phyloP scores from a whole-genome alignment of 257 asterid genomes.

The Solanum medicagineum region DNA sequence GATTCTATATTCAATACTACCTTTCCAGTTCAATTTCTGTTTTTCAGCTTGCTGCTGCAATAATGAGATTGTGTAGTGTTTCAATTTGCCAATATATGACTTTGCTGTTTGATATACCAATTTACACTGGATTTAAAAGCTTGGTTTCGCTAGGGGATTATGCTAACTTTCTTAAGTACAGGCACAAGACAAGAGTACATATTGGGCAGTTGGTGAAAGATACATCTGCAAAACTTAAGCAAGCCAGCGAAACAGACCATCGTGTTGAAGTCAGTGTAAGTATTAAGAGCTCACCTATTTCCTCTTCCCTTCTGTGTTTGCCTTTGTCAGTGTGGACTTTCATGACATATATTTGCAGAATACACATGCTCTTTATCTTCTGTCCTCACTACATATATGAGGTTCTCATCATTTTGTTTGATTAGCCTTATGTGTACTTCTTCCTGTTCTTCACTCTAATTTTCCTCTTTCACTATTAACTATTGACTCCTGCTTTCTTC shows the following conservation, averaged over 20 bases:
- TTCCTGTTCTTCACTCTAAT: neutral
- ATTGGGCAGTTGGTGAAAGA: constrained; percentile 77
- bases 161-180: constrained; percentile 13
- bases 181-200: constrained; percentile 83
- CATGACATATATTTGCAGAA: neutral
- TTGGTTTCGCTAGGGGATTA: neutral
- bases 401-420: neutral
- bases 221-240: constrained; percentile 74
- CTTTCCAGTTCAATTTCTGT: neutral
- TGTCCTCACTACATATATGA: neutral
- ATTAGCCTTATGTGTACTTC: neutral
- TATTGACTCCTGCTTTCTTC: neutral
- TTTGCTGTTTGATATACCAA: neutral
- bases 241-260: constrained; percentile 52
- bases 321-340: neutral
- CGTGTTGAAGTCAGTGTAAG: constrained; percentile 56
- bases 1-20: neutral
- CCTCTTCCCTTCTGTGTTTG: neutral
- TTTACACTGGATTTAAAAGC: neutral
- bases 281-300: neutral
- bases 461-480: neutral
- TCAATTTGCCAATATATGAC: neutral
- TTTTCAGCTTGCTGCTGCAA: neutral
- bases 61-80: neutral
- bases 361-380: neutral